Conservation (phyloP, 2,329 filamentous ascomycete genomes). For the Fusarium dimerum region DNA sequence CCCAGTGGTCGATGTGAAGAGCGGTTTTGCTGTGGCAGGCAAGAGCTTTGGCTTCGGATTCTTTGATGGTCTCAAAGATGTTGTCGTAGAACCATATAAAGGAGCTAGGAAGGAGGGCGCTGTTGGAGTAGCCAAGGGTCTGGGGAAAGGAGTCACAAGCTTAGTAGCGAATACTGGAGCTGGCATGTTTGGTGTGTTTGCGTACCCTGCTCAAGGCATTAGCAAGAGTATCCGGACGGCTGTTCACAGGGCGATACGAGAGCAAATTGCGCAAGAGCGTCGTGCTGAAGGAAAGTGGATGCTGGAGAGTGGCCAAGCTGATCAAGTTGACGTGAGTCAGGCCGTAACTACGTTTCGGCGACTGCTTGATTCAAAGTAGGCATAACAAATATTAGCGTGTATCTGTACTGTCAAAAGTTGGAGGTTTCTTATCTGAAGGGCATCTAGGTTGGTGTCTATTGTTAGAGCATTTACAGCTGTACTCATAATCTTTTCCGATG, state of each 20-base stretch:
- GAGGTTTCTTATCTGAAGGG: too few species aligned
- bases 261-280: background rate
- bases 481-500: too few species aligned
- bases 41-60: background rate
- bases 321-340: too few species aligned
- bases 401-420: too few species aligned
- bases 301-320: background rate
- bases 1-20: background rate
- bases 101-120: background rate
- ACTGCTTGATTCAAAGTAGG: too few species aligned
- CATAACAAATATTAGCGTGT: too few species aligned
- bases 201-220: constrained; percentile 1
- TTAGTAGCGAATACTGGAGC: background rate
- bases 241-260: constrained; percentile 2
- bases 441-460: too few species aligned
- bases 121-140: background rate
- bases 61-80: background rate
- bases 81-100: background rate
- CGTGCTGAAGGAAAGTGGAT: constrained; percentile 6
- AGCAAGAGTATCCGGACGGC: constrained; percentile 6
- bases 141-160: background rate
- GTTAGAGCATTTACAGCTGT: too few species aligned
- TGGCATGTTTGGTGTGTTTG: background rate
- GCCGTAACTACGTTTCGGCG: too few species aligned
- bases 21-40: background rate